Percentiles rank a stretch among this genome's conserved stretches.
Evolutionary conservation across 345 rosid species (phyloP).

Genomic region (Aethionema arabicum): DNA sequence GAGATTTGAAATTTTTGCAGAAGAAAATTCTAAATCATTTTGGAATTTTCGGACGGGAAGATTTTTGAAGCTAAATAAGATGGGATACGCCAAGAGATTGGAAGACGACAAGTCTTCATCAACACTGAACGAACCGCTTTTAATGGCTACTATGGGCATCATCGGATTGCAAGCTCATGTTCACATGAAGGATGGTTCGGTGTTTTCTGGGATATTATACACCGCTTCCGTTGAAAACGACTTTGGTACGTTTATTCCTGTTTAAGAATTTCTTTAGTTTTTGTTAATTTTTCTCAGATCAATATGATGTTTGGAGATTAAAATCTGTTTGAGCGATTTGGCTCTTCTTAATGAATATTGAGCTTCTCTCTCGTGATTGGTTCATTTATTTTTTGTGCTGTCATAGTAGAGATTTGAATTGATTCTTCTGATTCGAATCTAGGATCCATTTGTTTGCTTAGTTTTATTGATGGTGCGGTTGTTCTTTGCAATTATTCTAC

Average conservation of each 20-base stretch:
- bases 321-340: background rate
- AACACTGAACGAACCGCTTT: conserved; percentile 51
- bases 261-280: background rate
- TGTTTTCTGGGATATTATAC: conserved; percentile 71
- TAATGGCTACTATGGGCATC: conserved; percentile 68
- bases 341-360: background rate
- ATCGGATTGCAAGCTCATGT: conserved; percentile 82
- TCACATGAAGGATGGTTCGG: conserved; percentile 76
- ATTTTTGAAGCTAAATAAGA: conserved; percentile 10
- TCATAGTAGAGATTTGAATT: conserved; percentile 2
- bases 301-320: background rate
- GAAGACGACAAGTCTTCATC: conserved; percentile 38
- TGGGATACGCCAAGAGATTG: conserved; percentile 50
- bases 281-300: background rate
- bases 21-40: background rate
- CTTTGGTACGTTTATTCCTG: conserved; percentile 41
- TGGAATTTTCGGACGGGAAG: too few species aligned
- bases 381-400: background rate
- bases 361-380: conserved; percentile 6
- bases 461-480: background rate
- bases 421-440: conserved; percentile 32
- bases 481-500: background rate
- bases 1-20: background rate
- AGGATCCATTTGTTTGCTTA: conserved; percentile 10
- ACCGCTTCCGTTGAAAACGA: conserved; percentile 71